Conservation (phyloP, 2,329 filamentous ascomycete species). For the Beauveria rudraprayagi region DNA sequence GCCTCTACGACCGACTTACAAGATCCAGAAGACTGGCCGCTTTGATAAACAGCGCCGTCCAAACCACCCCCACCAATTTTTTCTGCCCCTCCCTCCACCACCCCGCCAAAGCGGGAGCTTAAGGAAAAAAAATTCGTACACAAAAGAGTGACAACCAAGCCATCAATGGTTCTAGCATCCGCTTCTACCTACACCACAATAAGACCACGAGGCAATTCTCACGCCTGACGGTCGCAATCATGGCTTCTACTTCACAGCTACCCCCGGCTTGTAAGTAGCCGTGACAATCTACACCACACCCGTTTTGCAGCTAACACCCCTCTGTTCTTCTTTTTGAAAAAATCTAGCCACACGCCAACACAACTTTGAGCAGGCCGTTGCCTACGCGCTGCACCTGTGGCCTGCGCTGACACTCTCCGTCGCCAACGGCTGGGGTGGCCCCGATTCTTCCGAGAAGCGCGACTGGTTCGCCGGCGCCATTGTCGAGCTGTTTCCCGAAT, state of each 20-base stretch:
- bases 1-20: neutral
- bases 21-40: neutral
- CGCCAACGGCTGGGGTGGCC: conserved; percentile 79
- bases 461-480: conserved; percentile 93
- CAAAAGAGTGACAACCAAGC: conserved; percentile 6
- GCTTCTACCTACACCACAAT: neutral
- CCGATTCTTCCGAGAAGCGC: conserved; percentile 75
- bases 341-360: conserved; percentile 46
- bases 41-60: neutral
- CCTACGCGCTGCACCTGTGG: conserved; percentile 81
- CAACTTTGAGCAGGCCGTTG: conserved; percentile 79
- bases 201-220: conserved; percentile 1
- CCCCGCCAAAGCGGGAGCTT: conserved; percentile 8
- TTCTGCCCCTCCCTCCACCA: conserved; percentile 14
- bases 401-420: conserved; percentile 80
- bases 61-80: conserved; percentile 9
- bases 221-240: conserved; percentile 8
- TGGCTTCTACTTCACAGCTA: conserved; percentile 10
- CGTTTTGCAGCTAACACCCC: neutral
- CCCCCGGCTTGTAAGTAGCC: conserved; percentile 14
- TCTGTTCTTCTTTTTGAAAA: neutral
- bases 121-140: neutral
- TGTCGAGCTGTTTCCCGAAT: conserved; percentile 68
- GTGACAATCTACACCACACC: neutral
- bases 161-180: neutral